A percentile compares a stretch with the other conserved stretches of the same genome.
Conservation (phyloP, 441 rosid species). For the Adansonia grandidieri region DNA sequence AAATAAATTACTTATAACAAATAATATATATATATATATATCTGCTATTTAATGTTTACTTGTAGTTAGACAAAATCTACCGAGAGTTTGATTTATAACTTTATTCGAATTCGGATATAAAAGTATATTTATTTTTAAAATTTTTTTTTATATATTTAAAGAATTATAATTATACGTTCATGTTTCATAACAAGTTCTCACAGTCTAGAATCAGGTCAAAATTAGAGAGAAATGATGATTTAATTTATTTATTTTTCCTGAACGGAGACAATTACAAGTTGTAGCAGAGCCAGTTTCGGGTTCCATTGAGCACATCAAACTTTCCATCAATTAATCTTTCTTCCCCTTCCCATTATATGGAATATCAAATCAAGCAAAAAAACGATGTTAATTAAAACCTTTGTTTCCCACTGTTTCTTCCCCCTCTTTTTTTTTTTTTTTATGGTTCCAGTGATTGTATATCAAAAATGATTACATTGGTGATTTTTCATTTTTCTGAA, state of each 20-base stretch:
- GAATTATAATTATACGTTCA: too few relatives aligned
- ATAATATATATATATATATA: background rate
- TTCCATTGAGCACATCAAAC: background rate
- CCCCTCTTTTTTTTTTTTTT: background rate
- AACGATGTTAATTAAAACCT: constrained; percentile 7
- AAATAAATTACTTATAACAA: background rate
- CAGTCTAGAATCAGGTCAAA: background rate
- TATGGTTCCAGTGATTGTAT: background rate
- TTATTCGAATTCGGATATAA: too few relatives aligned
- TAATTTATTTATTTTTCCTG: background rate
- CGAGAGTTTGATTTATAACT: too few relatives aligned
- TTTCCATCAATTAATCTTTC: background rate
- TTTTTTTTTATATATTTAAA: too few relatives aligned
- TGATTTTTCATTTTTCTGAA: background rate
- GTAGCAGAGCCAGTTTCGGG: constrained; percentile 13
- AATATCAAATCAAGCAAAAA: constrained; percentile 5
- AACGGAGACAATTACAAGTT: background rate
- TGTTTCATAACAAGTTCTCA: too few relatives aligned
- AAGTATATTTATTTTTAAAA: too few relatives aligned
- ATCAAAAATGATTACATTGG: background rate
- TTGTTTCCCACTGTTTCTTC: constrained; percentile 14
- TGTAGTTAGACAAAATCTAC: background rate
- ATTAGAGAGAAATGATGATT: background rate
- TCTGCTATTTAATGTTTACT: background rate
- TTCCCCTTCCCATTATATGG: background rate